A percentile compares a stretch with the other conserved stretches of the same genome.
Conservation (phyloP, 2,329 filamentous ascomycete genomes). For the Chrysoporthe puriensis region DNA sequence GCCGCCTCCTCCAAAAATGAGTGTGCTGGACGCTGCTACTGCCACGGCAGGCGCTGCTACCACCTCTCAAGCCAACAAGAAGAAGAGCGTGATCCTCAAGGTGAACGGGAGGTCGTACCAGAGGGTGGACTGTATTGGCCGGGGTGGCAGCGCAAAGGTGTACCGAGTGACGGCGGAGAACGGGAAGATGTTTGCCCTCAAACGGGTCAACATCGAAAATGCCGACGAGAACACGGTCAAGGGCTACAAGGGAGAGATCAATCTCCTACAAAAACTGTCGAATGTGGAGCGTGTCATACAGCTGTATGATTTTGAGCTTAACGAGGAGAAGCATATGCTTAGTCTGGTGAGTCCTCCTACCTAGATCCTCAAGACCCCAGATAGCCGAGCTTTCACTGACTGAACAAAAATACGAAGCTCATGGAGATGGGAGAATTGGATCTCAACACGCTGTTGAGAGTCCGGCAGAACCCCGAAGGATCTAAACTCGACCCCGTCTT, state of each 20-base stretch:
- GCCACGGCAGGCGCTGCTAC: conserved; percentile 79
- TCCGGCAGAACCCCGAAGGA: conserved; percentile 71
- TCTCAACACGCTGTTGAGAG: conserved; percentile 81
- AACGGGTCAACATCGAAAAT: conserved; percentile 88
- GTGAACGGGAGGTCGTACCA: conserved; percentile 93
- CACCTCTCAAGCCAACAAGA: conserved; percentile 67
- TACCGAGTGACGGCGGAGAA: conserved; percentile 98
- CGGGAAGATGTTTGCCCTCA: conserved; percentile 91
- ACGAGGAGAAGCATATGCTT: conserved; percentile 86
- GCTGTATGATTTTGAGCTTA: conserved; percentile 90
- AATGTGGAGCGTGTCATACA: conserved; percentile 89
- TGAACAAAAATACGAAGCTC: conserved; percentile 55
- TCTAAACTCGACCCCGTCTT: conserved; percentile 85
- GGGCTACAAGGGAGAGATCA: conserved; percentile 95
- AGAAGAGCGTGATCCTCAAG: conserved; percentile 80
- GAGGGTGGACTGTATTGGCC: conserved; percentile 85
- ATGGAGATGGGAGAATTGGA: conserved; percentile 98
- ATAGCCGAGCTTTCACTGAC: conserved; percentile 6
- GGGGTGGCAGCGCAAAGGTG: conserved; percentile 91
- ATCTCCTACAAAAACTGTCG: conserved; percentile 79
- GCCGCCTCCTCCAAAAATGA: conserved; percentile 90
- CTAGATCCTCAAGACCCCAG: background rate
- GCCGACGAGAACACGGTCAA: conserved; percentile 82
- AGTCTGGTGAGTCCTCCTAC: conserved; percentile 67
- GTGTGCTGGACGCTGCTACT: conserved; percentile 88